phyloP scores from a whole-genome alignment of 306 rosid species.

The Cucurbita moschata region DNA sequence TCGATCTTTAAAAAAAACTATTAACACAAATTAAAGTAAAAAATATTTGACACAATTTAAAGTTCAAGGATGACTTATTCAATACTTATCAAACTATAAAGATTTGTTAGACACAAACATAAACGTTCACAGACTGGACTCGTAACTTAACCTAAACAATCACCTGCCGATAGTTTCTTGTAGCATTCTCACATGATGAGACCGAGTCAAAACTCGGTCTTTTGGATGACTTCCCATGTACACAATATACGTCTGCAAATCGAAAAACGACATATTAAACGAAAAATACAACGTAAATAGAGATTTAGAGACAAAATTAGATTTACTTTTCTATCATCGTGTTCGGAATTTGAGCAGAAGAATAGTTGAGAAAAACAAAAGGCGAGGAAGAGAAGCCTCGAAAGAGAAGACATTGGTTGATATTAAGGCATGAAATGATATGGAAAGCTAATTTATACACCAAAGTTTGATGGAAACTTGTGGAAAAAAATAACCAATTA shows the following conservation, averaged over 20 bases:
- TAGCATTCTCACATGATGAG: slow-evolving; percentile 16
- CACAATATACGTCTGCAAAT: slow-evolving; percentile 29
- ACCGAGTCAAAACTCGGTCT: slow-evolving; percentile 4
- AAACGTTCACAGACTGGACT: not conserved
- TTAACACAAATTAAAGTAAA: too few species aligned
- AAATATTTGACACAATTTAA: too few species aligned
- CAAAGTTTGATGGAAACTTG: not conserved
- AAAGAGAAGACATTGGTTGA: not conserved
- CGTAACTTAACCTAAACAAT: too few species aligned
- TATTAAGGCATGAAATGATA: not conserved
- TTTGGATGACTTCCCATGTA: slow-evolving; percentile 16
- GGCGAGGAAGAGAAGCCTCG: not conserved
- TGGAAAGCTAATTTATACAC: not conserved
- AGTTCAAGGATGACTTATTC: too few species aligned
- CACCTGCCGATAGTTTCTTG: slow-evolving; percentile 26
- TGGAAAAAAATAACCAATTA: not conserved
- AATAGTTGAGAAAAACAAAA: not conserved
- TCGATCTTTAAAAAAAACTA: too few species aligned
- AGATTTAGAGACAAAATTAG: not conserved
- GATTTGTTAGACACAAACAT: not conserved
- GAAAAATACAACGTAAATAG: rapidly evolving
- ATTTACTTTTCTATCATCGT: not conserved
- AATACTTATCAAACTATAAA: too few species aligned
- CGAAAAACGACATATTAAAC: too few species aligned
- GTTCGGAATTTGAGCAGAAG: not conserved